Conservation (phyloP, 371 early-diverging fungal species). For the Cokeromyces recurvatus region DNA sequence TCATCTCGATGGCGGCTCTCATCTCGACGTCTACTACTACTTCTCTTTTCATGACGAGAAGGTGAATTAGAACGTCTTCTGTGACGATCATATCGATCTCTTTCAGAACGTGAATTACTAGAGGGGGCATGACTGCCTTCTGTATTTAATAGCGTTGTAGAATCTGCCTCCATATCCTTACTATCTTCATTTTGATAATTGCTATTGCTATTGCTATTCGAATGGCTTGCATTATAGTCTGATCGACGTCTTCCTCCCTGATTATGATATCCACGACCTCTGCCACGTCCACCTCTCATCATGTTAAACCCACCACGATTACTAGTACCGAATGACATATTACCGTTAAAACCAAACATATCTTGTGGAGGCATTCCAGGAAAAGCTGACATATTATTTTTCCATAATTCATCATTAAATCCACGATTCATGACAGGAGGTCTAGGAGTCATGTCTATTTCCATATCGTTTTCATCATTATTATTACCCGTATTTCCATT, state of each 20-base stretch:
- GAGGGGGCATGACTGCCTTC: too few species aligned
- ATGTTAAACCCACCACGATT: conserved; percentile 14
- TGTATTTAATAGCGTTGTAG: neutral
- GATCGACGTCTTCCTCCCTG: conserved; percentile 8
- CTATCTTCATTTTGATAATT: neutral
- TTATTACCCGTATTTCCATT: neutral
- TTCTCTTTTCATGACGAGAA: neutral
- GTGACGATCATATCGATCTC: neutral
- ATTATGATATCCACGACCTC: conserved; percentile 15
- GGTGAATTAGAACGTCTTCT: neutral
- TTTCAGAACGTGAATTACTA: neutral
- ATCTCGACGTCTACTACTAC: neutral
- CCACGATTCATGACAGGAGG: neutral
- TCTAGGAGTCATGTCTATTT: neutral
- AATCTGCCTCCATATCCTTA: neutral
- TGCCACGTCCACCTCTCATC: conserved; percentile 22
- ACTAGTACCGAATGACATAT: conserved; percentile 3
- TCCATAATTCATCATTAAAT: neutral
- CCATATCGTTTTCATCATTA: neutral
- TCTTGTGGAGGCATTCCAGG: conserved; percentile 27
- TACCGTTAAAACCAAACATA: conserved; percentile 21
- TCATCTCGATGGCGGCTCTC: neutral
- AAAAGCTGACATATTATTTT: conserved; percentile 17
- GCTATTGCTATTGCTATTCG: neutral
- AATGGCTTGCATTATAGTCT: conserved; percentile 9